phyloP scores from a whole-genome alignment of 208 protist genomes.

The Leishmania gerbilli region DNA sequence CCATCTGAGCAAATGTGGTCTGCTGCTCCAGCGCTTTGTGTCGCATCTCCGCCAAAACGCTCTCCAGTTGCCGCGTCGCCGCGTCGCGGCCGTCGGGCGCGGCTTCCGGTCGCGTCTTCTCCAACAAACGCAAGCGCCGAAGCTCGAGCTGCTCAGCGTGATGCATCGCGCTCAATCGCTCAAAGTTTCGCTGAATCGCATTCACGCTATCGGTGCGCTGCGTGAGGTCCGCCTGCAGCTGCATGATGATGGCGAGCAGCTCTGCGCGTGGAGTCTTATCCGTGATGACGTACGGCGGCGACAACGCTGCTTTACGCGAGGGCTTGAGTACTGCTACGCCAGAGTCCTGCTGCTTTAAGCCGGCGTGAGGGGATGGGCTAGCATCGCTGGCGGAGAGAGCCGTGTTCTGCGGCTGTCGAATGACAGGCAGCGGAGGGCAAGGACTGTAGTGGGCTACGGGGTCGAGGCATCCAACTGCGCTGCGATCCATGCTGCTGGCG shows the following conservation, averaged over 20 bases:
- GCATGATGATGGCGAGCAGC: slow-evolving; percentile 48
- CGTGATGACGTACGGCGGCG: slow-evolving; percentile 27
- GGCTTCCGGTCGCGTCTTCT: slow-evolving; percentile 8
- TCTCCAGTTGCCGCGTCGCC: slow-evolving; percentile 2
- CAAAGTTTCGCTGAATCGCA: slow-evolving; percentile 91
- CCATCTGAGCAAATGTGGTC: background rate
- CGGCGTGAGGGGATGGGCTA: background rate
- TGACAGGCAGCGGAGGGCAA: slow-evolving; percentile 1
- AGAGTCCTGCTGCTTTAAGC: too few relatives aligned
- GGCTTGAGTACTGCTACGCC: background rate
- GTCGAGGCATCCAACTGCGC: background rate
- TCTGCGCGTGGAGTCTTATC: slow-evolving; percentile 32
- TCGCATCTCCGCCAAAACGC: slow-evolving; percentile 4
- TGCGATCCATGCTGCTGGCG: background rate
- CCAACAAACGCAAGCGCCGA: slow-evolving; percentile 31
- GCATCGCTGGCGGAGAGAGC: background rate
- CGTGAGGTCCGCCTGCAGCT: slow-evolving; percentile 66
- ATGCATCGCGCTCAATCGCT: slow-evolving; percentile 82
- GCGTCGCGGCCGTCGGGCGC: slow-evolving; percentile 15
- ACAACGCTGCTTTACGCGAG: background rate
- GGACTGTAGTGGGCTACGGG: background rate
- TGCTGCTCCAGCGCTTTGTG: background rate
- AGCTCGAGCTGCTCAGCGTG: slow-evolving; percentile 47
- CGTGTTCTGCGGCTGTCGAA: background rate
- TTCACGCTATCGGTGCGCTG: slow-evolving; percentile 82